Evolutionary conservation across 208 protist genomes (phyloP).

Genomic region (Leishmania martiniquensis): DNA sequence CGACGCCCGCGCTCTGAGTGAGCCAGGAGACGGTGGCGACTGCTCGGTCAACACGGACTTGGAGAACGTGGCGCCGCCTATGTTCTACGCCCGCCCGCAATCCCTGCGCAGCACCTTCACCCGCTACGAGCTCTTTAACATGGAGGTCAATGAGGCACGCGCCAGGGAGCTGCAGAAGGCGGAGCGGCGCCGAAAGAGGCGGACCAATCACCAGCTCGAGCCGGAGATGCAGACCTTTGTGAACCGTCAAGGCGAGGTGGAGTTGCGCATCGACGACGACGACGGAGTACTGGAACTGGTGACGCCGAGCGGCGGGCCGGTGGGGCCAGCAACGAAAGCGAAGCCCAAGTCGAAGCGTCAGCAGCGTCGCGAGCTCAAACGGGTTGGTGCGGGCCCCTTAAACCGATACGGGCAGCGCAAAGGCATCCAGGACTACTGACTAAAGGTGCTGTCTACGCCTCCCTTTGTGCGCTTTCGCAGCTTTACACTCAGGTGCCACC

Average conservation of each 20-base stretch:
- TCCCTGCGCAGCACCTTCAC: slow-evolving; percentile 49
- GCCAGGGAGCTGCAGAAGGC: slow-evolving; percentile 35
- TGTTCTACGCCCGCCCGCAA: slow-evolving; percentile 78
- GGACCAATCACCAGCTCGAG: slow-evolving; percentile 83
- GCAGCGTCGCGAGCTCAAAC: slow-evolving; percentile 71
- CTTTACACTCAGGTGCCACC: background rate
- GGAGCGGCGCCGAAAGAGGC: slow-evolving; percentile 49
- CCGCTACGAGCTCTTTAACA: slow-evolving; percentile 79
- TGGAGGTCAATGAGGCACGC: slow-evolving; percentile 57
- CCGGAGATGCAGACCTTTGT: slow-evolving; percentile 75
- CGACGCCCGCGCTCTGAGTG: slow-evolving; percentile 38
- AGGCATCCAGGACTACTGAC: slow-evolving; percentile 65
- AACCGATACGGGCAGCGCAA: slow-evolving; percentile 72
- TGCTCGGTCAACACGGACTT: slow-evolving; percentile 37
- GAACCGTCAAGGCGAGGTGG: slow-evolving; percentile 79
- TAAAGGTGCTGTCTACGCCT: background rate
- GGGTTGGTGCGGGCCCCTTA: slow-evolving; percentile 41
- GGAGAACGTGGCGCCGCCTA: slow-evolving; percentile 39
- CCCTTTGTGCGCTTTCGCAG: background rate
- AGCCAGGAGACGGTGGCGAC: slow-evolving; percentile 35
- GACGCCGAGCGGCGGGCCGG: slow-evolving; percentile 20
- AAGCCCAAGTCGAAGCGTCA: slow-evolving; percentile 72
- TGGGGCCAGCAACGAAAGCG: slow-evolving; percentile 32
- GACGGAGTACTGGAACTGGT: slow-evolving; percentile 84
- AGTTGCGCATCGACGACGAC: slow-evolving; percentile 88